Conservation (phyloP, 805 yeast species). For the Wickerhamiella alocasiicola region DNA sequence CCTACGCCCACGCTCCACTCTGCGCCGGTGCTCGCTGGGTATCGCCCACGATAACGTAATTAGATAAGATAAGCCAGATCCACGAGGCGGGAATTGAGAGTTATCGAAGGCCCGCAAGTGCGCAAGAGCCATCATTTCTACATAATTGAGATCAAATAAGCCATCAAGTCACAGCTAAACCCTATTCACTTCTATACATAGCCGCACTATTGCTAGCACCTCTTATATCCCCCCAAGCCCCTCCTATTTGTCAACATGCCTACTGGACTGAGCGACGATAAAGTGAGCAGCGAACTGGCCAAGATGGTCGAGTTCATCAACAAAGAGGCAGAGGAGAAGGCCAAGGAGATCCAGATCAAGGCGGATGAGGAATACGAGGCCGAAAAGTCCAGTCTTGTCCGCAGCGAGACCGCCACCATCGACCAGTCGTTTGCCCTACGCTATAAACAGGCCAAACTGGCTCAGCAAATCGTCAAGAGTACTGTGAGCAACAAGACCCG, state of each 20-base stretch:
- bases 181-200: no score
- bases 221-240: no score
- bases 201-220: no score
- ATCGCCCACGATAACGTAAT: no score
- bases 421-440: slow-evolving; percentile 70
- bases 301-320: slow-evolving; percentile 98
- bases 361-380: slow-evolving; percentile 98
- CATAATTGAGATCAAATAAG: no score
- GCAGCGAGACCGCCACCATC: slow-evolving; percentile 80
- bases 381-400: slow-evolving; percentile 89
- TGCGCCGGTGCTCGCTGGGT: no score
- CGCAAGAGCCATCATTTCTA: no score
- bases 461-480: slow-evolving; percentile 91
- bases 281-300: slow-evolving; percentile 90
- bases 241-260: slow-evolving; percentile 12
- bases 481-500: slow-evolving; percentile 93
- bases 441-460: slow-evolving; percentile 79
- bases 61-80: no score
- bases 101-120: no score
- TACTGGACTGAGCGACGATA: slow-evolving; percentile 27
- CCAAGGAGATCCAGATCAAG: slow-evolving; percentile 86
- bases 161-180: no score
- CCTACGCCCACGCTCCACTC: no score
- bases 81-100: no score
- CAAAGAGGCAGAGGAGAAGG: slow-evolving; percentile 98